A percentile compares a stretch with the other conserved stretches of the same genome.
Evolutionary conservation across 2,329 filamentous ascomycete genomes (phyloP).

Genomic region (Leptodontidium sp.): DNA sequence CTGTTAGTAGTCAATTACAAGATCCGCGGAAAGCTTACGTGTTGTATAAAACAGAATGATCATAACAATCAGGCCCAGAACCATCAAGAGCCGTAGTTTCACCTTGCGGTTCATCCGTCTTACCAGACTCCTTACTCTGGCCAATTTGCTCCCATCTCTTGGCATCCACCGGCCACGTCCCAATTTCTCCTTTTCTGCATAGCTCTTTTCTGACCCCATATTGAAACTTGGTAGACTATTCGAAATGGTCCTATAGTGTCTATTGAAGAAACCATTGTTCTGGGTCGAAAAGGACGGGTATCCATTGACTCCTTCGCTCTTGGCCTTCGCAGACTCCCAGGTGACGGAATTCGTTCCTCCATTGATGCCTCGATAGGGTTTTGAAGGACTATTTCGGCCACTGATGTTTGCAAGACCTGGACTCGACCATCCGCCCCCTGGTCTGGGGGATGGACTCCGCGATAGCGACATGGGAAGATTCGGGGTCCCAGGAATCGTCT

Average conservation of each 20-base stretch:
- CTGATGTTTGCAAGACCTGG: constrained; percentile 71
- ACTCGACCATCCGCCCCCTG: constrained; percentile 88
- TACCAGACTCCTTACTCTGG: constrained; percentile 56
- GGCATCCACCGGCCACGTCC: constrained; percentile 65
- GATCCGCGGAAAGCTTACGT: constrained; percentile 63
- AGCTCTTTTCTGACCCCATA: constrained; percentile 54
- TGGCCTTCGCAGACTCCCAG: constrained; percentile 85
- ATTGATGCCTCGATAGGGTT: constrained; percentile 58
- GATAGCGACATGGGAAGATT: constrained; percentile 79
- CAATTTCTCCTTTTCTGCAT: constrained; percentile 81
- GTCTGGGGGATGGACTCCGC: constrained; percentile 85
- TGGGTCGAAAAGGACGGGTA: constrained; percentile 83
- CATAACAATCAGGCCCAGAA: constrained; percentile 66
- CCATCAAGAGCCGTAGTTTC: constrained; percentile 68
- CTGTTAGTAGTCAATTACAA: constrained; percentile 29
- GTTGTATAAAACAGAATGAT: constrained; percentile 74
- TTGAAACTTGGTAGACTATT: constrained; percentile 80
- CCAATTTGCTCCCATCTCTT: constrained; percentile 55
- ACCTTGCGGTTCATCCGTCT: constrained; percentile 68
- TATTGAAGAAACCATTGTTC: constrained; percentile 86
- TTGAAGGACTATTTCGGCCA: constrained; percentile 70
- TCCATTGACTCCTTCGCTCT: constrained; percentile 75
- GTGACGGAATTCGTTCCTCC: constrained; percentile 67
- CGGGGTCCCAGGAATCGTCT: constrained; percentile 56
- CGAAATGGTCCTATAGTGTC: constrained; percentile 83